phyloP scores from a whole-genome alignment of 768 basidiomycete genomes.

The Auriculariales sp. region DNA sequence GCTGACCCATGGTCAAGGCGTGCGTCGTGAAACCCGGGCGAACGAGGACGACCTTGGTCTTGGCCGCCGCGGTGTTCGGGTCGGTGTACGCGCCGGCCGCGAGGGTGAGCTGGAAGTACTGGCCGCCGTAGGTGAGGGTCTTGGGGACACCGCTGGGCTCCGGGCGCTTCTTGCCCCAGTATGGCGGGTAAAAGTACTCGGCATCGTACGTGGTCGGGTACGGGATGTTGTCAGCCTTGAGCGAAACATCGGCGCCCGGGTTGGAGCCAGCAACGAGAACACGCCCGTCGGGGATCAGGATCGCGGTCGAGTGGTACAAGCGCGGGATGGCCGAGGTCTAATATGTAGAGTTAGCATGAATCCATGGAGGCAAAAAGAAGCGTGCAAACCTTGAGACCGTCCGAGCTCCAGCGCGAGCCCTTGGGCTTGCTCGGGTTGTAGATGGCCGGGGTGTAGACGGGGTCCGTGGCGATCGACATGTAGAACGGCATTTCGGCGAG shows the following conservation, averaged over 20 bases:
- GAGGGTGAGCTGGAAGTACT: constrained; percentile 52
- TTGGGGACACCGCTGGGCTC: constrained; percentile 48
- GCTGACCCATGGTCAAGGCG: constrained; percentile 68
- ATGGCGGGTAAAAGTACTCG: constrained; percentile 64
- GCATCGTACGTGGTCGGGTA: constrained; percentile 69
- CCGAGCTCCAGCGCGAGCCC: constrained; percentile 50
- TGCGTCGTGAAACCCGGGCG: constrained; percentile 71
- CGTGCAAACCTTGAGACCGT: constrained; percentile 41
- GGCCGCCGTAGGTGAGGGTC: constrained; percentile 61
- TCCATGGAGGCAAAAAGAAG: too few relatives aligned
- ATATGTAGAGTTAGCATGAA: too few relatives aligned
- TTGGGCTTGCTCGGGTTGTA: constrained; percentile 49
- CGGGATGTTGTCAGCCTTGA: constrained; percentile 24
- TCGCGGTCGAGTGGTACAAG: constrained; percentile 70
- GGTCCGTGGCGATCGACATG: constrained; percentile 38
- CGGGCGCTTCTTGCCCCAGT: constrained; percentile 35
- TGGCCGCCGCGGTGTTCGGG: constrained; percentile 31
- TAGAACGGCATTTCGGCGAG: constrained; percentile 10
- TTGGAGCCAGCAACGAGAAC: constrained; percentile 70
- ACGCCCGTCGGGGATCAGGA: constrained; percentile 44
- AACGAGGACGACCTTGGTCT: constrained; percentile 39
- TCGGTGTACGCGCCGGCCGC: constrained; percentile 32
- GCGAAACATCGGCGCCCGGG: constrained; percentile 61
- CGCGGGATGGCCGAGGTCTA: constrained; percentile 47
- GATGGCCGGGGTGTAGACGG: constrained; percentile 40